These are phyloP conservation scores for Penicillium pulvis DNA, from an alignment of 495 filamentous ascomycete species.

Conservation along the genomic window DNA sequence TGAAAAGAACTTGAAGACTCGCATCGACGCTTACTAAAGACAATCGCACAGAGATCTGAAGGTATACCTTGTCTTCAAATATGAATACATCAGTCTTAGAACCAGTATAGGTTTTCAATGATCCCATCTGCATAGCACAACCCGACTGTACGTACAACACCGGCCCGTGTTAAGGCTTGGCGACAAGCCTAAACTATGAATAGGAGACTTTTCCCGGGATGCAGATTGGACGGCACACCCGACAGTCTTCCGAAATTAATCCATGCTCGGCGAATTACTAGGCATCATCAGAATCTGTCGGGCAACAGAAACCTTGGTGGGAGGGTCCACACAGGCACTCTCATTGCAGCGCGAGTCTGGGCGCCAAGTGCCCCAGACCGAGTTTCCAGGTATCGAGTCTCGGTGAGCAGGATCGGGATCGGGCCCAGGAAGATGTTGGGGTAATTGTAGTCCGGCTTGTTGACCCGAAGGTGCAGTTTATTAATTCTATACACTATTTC, in stretches of 20 bases:
- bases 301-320: background rate
- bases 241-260: slow-evolving; percentile 19
- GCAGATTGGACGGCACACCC: slow-evolving; percentile 22
- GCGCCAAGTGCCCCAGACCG: background rate
- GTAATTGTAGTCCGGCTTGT: background rate
- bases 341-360: background rate
- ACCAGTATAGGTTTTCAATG: too few species aligned
- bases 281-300: background rate
- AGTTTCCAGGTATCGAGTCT: background rate
- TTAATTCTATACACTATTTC: slow-evolving; percentile 22
- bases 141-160: background rate
- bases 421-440: background rate
- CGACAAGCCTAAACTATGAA: slow-evolving; percentile 10
- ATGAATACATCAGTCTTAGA: too few species aligned
- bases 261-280: slow-evolving; percentile 18
- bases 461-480: background rate
- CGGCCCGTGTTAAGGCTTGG: slow-evolving; percentile 17
- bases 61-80: too few species aligned
- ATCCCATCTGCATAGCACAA: background rate
- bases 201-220: slow-evolving; percentile 24
- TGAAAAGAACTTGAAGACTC: too few species aligned
- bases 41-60: too few species aligned
- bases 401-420: slow-evolving; percentile 1
- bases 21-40: too few species aligned
- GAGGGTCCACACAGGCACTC: background rate